These are phyloP conservation scores for Lentinula detonsa DNA, from an alignment of 768 basidiomycete species.

Conservation along the genomic window DNA sequence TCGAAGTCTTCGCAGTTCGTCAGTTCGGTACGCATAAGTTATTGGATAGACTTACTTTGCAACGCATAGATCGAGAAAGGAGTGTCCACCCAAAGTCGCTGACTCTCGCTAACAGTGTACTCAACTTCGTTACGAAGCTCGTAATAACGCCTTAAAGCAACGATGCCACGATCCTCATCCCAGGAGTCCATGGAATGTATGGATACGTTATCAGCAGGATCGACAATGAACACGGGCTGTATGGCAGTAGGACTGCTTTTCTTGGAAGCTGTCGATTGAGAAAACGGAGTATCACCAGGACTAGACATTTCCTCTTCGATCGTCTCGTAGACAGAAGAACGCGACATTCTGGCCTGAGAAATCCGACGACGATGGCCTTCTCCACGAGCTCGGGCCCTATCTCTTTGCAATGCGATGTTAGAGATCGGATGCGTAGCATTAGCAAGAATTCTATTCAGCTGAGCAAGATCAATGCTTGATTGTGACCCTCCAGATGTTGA, in stretches of 20 bases:
- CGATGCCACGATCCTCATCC: slow-evolving; percentile 67
- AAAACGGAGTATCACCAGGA: slow-evolving; percentile 18
- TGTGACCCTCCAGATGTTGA: slow-evolving; percentile 68
- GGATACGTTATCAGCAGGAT: slow-evolving; percentile 44
- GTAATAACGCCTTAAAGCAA: slow-evolving; percentile 60
- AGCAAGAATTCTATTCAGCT: slow-evolving; percentile 50
- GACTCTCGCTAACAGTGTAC: slow-evolving; percentile 60
- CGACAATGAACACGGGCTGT: slow-evolving; percentile 49
- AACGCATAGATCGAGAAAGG: slow-evolving; percentile 67
- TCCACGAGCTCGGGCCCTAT: slow-evolving; percentile 50
- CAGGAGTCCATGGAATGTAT: slow-evolving; percentile 42
- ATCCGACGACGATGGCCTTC: slow-evolving; percentile 68
- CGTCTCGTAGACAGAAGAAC: slow-evolving; percentile 71
- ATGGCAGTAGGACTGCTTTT: slow-evolving; percentile 30
- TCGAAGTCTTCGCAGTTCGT: slow-evolving; percentile 48
- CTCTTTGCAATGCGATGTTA: slow-evolving; percentile 31
- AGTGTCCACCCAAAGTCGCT: slow-evolving; percentile 61
- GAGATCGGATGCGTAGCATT: slow-evolving; percentile 48
- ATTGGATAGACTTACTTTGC: slow-evolving; percentile 48
- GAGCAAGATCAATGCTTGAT: slow-evolving; percentile 70
- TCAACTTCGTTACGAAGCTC: slow-evolving; percentile 66
- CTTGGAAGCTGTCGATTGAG: slow-evolving; percentile 24
- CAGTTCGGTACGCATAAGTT: slow-evolving; percentile 6
- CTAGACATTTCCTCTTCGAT: slow-evolving; percentile 65
- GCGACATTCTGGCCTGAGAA: slow-evolving; percentile 56